Evolutionary conservation across 2,329 filamentous ascomycete species (phyloP).

Genomic region (Botrytis byssoidea): DNA sequence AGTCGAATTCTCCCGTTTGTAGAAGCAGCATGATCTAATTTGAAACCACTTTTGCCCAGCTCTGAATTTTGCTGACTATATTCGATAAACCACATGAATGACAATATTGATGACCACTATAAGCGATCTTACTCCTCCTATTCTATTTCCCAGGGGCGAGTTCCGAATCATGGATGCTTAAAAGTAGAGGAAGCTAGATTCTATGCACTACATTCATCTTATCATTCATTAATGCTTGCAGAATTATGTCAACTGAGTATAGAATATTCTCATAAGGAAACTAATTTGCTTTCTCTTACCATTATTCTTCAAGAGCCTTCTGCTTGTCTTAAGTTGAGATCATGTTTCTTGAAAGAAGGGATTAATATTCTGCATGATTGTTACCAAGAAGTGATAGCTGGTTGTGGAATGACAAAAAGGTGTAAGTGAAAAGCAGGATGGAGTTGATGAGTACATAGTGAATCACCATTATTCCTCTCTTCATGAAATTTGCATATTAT

Average conservation of each 20-base stretch:
- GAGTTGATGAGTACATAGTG: neutral
- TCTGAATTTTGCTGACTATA: neutral
- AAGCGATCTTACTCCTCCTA: neutral
- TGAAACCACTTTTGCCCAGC: neutral
- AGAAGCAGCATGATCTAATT: neutral
- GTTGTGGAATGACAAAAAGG: neutral
- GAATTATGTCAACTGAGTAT: neutral
- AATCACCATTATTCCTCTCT: neutral
- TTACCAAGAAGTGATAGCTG: neutral
- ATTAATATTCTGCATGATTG: rapidly evolving
- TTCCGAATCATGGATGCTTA: rapidly evolving
- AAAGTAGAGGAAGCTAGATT: neutral
- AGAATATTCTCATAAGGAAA: neutral
- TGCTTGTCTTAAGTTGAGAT: neutral
- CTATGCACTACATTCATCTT: neutral
- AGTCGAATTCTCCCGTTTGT: neutral
- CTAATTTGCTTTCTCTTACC: neutral
- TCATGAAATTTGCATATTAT: neutral
- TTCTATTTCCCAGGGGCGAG: neutral
- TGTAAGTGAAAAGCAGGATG: neutral
- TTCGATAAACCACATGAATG: neutral
- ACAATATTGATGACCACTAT: neutral
- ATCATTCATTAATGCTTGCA: neutral
- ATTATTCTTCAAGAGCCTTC: neutral
- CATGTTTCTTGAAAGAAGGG: neutral